A percentile compares a stretch with the other conserved stretches of the same genome.
These are phyloP conservation scores for Juglanconis oblonga DNA, from an alignment of 2,329 filamentous ascomycete genomes.

Conservation along the genomic window DNA sequence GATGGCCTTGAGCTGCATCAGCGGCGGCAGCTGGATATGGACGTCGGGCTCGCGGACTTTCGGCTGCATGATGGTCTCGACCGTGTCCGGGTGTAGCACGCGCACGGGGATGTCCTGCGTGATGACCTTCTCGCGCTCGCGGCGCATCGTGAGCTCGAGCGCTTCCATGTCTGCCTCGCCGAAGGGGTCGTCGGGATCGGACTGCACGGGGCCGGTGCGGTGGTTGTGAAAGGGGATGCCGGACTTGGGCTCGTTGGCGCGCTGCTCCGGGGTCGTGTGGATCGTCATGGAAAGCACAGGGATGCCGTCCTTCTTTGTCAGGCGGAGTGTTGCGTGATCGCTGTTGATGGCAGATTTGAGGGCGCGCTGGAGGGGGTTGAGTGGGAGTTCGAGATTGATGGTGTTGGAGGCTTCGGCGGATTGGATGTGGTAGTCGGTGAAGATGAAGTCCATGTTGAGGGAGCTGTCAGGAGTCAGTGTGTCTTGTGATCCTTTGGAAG, in stretches of 20 bases:
- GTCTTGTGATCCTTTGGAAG: too few relatives aligned
- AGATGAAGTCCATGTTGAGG: slow-evolving; percentile 75
- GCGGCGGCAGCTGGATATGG: slow-evolving; percentile 82
- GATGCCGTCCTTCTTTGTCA: slow-evolving; percentile 88
- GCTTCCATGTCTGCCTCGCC: slow-evolving; percentile 43
- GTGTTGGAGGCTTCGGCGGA: slow-evolving; percentile 80
- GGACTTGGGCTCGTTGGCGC: slow-evolving; percentile 25
- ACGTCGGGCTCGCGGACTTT: slow-evolving; percentile 88
- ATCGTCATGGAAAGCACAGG: slow-evolving; percentile 90
- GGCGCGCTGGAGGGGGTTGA: slow-evolving; percentile 85
- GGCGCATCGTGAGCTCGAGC: slow-evolving; percentile 54
- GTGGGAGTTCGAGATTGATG: slow-evolving; percentile 93
- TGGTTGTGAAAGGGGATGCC: slow-evolving; percentile 24
- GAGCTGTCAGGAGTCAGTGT: slow-evolving; percentile 38
- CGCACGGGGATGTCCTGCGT: slow-evolving; percentile 96
- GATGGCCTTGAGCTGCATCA: slow-evolving; percentile 87
- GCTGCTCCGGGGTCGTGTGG: slow-evolving; percentile 66
- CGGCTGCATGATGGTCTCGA: slow-evolving; percentile 94
- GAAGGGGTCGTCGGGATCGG: slow-evolving; percentile 31
- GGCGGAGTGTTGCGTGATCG: slow-evolving; percentile 76
- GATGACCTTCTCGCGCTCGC: slow-evolving; percentile 85
- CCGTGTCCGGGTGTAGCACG: slow-evolving; percentile 76
- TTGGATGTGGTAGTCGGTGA: slow-evolving; percentile 80
- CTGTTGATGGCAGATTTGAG: slow-evolving; percentile 83
- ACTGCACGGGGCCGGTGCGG: slow-evolving; percentile 23